These are phyloP conservation scores for Serpula lacrymans DNA, from an alignment of 768 basidiomycete species.

Conservation along the genomic window DNA sequence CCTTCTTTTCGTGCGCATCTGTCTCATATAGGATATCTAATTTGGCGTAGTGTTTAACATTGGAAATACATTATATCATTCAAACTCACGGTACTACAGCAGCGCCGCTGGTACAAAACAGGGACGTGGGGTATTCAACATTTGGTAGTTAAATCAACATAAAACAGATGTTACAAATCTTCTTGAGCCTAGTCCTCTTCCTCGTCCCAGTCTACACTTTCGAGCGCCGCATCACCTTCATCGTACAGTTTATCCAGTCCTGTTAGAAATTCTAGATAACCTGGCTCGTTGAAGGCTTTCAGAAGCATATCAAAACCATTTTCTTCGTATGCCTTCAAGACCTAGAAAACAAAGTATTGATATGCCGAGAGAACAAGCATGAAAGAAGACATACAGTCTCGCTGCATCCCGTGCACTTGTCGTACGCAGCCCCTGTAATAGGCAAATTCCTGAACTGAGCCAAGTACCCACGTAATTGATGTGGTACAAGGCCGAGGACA, in stretches of 20 bases:
- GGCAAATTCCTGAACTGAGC: conserved; percentile 82
- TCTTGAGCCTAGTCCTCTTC: conserved; percentile 44
- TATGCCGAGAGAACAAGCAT: background rate
- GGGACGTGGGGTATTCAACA: too few relatives aligned
- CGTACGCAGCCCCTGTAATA: conserved; percentile 84
- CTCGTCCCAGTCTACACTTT: conserved; percentile 76
- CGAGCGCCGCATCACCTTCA: conserved; percentile 70
- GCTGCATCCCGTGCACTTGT: conserved; percentile 88
- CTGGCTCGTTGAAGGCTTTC: conserved; percentile 77
- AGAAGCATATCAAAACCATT: conserved; percentile 78
- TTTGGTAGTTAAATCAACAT: too few relatives aligned
- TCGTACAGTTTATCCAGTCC: conserved; percentile 75
- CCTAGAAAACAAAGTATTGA: conserved; percentile 38
- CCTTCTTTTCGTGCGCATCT: too few relatives aligned
- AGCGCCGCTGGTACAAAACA: too few relatives aligned
- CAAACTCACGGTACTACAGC: too few relatives aligned
- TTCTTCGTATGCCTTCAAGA: conserved; percentile 77
- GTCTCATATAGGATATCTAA: too few relatives aligned
- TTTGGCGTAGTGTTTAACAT: too few relatives aligned
- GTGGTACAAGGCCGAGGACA: conserved; percentile 86
- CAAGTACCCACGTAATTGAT: conserved; percentile 90
- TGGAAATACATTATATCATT: too few relatives aligned
- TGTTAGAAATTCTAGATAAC: conserved; percentile 70
- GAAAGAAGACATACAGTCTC: conserved; percentile 39
- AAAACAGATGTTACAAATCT: too few relatives aligned